phyloP scores from a whole-genome alignment of 305 asterid genomes.

The Fraxinus greggii region DNA sequence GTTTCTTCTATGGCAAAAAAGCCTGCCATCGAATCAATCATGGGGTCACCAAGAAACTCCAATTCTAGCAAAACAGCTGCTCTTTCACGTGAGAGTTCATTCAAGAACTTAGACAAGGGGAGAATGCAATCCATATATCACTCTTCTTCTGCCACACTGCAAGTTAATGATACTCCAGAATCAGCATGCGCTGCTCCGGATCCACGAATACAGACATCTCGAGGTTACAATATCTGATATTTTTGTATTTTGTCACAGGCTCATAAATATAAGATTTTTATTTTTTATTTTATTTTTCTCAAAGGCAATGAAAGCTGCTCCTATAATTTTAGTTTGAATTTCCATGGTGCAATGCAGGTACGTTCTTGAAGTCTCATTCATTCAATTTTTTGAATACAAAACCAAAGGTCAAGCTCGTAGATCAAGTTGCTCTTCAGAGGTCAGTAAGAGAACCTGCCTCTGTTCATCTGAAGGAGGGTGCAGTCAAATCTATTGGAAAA shows the following conservation, averaged over 20 bases:
- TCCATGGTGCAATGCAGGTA: slow-evolving; percentile 47
- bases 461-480: slow-evolving; percentile 54
- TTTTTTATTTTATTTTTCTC: background rate
- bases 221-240: slow-evolving; percentile 41
- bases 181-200: slow-evolving; percentile 47
- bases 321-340: slow-evolving; percentile 5
- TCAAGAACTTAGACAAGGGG: slow-evolving; percentile 53
- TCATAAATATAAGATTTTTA: slow-evolving; percentile 8
- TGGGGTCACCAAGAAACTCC: slow-evolving; percentile 48
- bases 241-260: slow-evolving; percentile 16
- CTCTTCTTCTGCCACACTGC: slow-evolving; percentile 40
- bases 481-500: slow-evolving; percentile 59
- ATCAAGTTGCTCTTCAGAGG: slow-evolving; percentile 63
- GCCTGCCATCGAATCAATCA: slow-evolving; percentile 52
- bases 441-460: slow-evolving; percentile 53
- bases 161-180: slow-evolving; percentile 43
- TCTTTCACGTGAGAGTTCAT: slow-evolving; percentile 61
- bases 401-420: slow-evolving; percentile 69
- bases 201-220: slow-evolving; percentile 38
- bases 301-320: slow-evolving; percentile 13
- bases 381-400: slow-evolving; percentile 62
- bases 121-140: slow-evolving; percentile 43
- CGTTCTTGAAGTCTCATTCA: slow-evolving; percentile 69
- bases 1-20: slow-evolving; percentile 62
- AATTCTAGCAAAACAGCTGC: slow-evolving; percentile 42